These are phyloP conservation scores for Knoxia roxburghii DNA, from an alignment of 257 asterid species.

Conservation along the genomic window DNA sequence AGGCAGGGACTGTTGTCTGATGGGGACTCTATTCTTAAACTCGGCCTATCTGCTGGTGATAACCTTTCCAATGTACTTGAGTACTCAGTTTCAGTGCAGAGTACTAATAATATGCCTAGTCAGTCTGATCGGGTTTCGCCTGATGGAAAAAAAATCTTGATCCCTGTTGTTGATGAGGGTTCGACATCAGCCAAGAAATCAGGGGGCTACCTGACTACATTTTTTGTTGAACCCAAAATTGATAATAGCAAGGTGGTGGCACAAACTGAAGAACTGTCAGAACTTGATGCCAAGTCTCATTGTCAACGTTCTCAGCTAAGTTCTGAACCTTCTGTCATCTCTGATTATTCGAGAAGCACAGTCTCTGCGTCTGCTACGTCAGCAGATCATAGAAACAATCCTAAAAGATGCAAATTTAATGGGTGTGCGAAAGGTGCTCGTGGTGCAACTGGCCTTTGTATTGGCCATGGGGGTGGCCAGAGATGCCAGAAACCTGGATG, in stretches of 20 bases:
- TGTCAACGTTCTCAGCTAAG: conserved; percentile 46
- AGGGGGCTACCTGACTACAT: conserved; percentile 78
- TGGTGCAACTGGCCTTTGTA: conserved; percentile 79
- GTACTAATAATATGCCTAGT: conserved; percentile 25
- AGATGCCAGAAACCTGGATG: conserved; percentile 87
- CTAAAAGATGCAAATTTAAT: conserved; percentile 53
- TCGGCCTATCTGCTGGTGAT: conserved; percentile 58
- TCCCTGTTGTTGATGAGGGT: conserved; percentile 76
- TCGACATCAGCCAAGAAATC: conserved; percentile 94
- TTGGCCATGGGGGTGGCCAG: conserved; percentile 91
- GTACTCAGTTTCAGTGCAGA: conserved; percentile 43
- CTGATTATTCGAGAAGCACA: conserved; percentile 59
- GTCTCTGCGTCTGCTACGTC: conserved; percentile 56
- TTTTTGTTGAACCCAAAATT: conserved; percentile 61
- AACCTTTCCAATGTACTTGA: conserved; percentile 42
- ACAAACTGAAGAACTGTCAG: conserved; percentile 17
- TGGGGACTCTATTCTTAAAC: conserved; percentile 57
- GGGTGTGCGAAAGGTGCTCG: conserved; percentile 83
- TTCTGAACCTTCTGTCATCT: conserved; percentile 57
- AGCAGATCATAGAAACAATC: conserved; percentile 36
- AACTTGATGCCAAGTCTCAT: conserved; percentile 34
- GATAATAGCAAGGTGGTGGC: conserved; percentile 20
- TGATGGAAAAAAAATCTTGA: conserved; percentile 25
- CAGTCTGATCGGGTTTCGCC: conserved; percentile 33
- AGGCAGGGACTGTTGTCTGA: conserved; percentile 38